Conservation (phyloP, 1,284 basidiomycete genomes). For the Melanopsichium pennsylvanicum region DNA sequence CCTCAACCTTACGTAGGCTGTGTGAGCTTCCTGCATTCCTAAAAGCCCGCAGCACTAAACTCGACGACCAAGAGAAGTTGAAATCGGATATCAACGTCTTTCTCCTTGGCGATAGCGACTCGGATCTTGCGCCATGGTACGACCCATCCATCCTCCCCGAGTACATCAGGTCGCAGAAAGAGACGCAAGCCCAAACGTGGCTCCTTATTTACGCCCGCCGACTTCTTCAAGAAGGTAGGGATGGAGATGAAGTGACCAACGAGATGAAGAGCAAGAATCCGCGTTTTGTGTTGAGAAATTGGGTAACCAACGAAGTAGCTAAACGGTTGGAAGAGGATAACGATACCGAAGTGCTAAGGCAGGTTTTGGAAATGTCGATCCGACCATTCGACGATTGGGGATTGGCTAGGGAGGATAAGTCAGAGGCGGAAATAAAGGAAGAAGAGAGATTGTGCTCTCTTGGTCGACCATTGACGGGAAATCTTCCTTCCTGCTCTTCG, state of each 20-base stretch:
- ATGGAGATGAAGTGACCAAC: conserved; percentile 20
- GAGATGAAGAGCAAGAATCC: conserved; percentile 54
- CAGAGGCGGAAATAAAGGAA: conserved; percentile 70
- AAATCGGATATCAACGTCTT: conserved; percentile 29
- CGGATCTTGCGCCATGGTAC: conserved; percentile 32
- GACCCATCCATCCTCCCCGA: conserved; percentile 23
- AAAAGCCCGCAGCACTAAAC: conserved; percentile 8
- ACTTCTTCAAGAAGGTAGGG: conserved; percentile 33
- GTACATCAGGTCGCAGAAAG: conserved; percentile 35
- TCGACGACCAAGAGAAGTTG: conserved; percentile 26
- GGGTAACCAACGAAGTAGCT: conserved; percentile 60
- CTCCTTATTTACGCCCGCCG: conserved; percentile 43
- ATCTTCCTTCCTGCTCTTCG: conserved; percentile 60
- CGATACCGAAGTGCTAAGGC: conserved; percentile 54
- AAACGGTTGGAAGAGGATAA: conserved; percentile 51
- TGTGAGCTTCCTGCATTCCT: conserved; percentile 37
- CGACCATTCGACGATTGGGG: conserved; percentile 56
- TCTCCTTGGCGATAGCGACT: conserved; percentile 10
- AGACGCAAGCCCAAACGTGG: conserved; percentile 41
- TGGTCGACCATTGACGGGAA: conserved; percentile 41
- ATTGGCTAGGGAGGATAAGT: conserved; percentile 42
- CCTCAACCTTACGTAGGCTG: conserved; percentile 47
- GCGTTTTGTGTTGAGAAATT: conserved; percentile 61
- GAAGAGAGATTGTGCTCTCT: conserved; percentile 67
- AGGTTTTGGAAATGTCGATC: conserved; percentile 55